Evolutionary conservation across 257 asterid genomes (phyloP).

Genomic region (Nicotiana attenuata): DNA sequence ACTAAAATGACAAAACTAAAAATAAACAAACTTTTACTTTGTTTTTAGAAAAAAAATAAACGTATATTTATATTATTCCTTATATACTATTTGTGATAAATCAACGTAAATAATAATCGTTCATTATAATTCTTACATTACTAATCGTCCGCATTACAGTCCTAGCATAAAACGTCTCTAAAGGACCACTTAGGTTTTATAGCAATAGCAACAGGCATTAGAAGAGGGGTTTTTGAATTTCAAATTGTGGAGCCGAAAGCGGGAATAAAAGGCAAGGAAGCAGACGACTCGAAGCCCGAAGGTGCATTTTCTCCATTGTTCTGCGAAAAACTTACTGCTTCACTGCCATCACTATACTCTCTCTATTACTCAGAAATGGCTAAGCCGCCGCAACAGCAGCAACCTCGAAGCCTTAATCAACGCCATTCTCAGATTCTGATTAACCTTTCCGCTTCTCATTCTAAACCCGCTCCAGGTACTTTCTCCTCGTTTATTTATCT

Average conservation of each 20-base stretch:
- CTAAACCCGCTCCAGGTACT: conserved; percentile 26
- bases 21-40: background rate
- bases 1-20: background rate
- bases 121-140: background rate
- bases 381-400: conserved; percentile 29
- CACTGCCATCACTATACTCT: no score
- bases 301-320: background rate
- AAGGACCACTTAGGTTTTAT: background rate
- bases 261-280: background rate
- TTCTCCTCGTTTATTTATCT: conserved; percentile 18
- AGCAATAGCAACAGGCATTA: background rate
- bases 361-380: conserved; percentile 26
- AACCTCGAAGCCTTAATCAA: conserved; percentile 70
- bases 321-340: background rate
- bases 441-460: conserved; percentile 53
- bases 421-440: conserved; percentile 51
- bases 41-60: background rate
- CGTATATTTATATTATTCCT: background rate
- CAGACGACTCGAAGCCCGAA: no score
- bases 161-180: background rate
- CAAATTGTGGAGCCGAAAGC: background rate
- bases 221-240: background rate
- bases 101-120: background rate
- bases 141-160: background rate
- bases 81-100: background rate